Evolutionary conservation across 2,329 filamentous ascomycete species (phyloP).

Genomic region (Alternaria brassicae): DNA sequence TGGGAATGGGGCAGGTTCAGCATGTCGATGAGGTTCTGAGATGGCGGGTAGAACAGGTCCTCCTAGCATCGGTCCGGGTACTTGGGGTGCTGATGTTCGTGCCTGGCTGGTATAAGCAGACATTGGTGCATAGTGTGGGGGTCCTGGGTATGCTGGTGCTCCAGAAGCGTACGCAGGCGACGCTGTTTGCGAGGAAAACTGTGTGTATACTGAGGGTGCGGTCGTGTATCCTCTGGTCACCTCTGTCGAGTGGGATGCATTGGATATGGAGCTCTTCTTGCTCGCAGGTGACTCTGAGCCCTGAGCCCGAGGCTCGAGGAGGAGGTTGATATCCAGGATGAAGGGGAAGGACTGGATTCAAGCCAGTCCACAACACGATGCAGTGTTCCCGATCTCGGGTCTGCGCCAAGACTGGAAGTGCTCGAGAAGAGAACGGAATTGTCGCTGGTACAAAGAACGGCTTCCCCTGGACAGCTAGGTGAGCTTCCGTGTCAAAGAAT

Average conservation of each 20-base stretch:
- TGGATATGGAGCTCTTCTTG: slow-evolving; percentile 53
- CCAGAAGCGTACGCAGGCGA: slow-evolving; percentile 42
- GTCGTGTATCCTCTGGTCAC: slow-evolving; percentile 50
- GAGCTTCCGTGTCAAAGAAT: background rate
- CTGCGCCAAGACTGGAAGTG: too few species aligned
- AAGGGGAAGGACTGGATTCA: slow-evolving; percentile 59
- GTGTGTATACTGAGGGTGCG: slow-evolving; percentile 46
- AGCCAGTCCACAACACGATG: slow-evolving; percentile 57
- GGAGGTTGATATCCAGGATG: slow-evolving; percentile 94
- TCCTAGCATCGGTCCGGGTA: slow-evolving; percentile 42
- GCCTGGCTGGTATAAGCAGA: slow-evolving; percentile 36
- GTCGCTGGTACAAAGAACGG: too few species aligned
- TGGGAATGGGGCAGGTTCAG: slow-evolving; percentile 49
- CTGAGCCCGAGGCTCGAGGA: slow-evolving; percentile 76
- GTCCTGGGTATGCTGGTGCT: slow-evolving; percentile 41
- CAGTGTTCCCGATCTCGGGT: slow-evolving; percentile 22
- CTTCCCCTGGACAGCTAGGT: background rate
- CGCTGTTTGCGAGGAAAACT: slow-evolving; percentile 43
- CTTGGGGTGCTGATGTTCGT: slow-evolving; percentile 35
- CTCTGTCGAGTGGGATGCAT: slow-evolving; percentile 50
- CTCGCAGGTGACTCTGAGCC: slow-evolving; percentile 71
- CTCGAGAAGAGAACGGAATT: too few species aligned
- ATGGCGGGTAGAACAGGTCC: slow-evolving; percentile 50
- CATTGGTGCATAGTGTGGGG: slow-evolving; percentile 40
- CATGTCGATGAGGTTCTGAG: slow-evolving; percentile 47